phyloP scores from a whole-genome alignment of 768 basidiomycete genomes.

The Galerina sulciceps region DNA sequence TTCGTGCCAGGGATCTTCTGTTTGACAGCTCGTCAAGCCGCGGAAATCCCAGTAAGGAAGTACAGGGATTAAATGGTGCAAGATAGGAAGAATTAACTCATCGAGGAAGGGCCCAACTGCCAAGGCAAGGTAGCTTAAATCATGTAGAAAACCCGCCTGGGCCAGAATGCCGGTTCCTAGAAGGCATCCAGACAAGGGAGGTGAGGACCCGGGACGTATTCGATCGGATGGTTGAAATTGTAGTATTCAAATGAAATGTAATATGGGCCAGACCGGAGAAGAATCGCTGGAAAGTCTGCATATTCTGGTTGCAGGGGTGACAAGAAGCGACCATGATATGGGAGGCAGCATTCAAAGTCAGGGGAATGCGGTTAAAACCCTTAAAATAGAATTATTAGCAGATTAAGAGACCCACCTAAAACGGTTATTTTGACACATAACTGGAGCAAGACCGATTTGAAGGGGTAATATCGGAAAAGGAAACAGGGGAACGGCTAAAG shows the following conservation, averaged over 20 bases:
- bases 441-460: conserved; percentile 1
- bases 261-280: neutral
- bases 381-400: neutral
- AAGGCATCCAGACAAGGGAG: neutral
- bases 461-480: conserved; percentile 6
- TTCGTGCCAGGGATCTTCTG: conserved; percentile 1
- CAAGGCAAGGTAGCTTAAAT: neutral
- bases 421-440: conserved; percentile 3
- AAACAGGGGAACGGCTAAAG: neutral
- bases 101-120: neutral
- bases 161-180: conserved; percentile 8
- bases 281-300: neutral
- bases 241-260: neutral
- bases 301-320: neutral
- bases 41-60: conserved; percentile 2
- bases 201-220: neutral
- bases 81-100: conserved; percentile 4
- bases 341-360: neutral
- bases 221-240: conserved; percentile 1
- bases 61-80: neutral
- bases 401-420: conserved; percentile 1
- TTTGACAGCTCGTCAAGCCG: conserved; percentile 5
- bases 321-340: neutral
- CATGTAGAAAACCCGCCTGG: neutral
- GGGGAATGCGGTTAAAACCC: neutral